Evolutionary conservation across 2,329 filamentous ascomycete genomes (phyloP), one percentile per base, ranked within the genome.

Genomic region (Rhinocladiella similis): DNA sequence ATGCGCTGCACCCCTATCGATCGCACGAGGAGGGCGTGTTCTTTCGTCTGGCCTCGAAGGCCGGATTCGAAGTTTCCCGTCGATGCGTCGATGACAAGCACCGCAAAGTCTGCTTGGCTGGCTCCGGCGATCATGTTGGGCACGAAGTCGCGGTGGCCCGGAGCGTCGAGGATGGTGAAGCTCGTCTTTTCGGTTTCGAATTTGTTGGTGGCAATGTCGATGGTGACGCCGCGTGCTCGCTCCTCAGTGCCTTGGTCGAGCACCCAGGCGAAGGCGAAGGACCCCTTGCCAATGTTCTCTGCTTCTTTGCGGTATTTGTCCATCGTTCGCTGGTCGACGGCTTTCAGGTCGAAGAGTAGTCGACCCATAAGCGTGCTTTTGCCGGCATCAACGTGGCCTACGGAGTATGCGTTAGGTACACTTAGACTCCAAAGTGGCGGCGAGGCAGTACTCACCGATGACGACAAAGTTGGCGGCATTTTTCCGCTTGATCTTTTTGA

Each of bases 61-160:
- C 94, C 95, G 3, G 91, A 91, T 71, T 99, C 94, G 63, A 97
- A 97, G 33, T 92, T 92, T 33, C 93, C 94, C 0, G 85, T 90
- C 56, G 89, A 88, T 3, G 93, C 89, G 70, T 99, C 94, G 58
- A 99, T 90, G 18, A 99, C 94, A 2, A 99, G 78, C 0, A 99
- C 88, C 0, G 92, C 94, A 72, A 97, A 94, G 70, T 99, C 94
- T 9, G 94, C 95, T 73, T 97, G 93, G 57, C 90, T 94, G 3
- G 93, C 91, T 13, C 94, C 94, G 1, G 93, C 93, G 70, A 99
- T 97, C 94, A 99, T 99, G 72, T 97, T 99, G 0, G 94, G 94
- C 18, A 99, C 91, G 69, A 97, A 99, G 70, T 99, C 94, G 59
- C 87, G 84, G 72, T 99, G 94, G 0, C 94, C 94, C 0, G 94